Base-by-base conservation (phyloP, 805 yeast genomes). In the Priceomyces fermenticarens region DNA sequence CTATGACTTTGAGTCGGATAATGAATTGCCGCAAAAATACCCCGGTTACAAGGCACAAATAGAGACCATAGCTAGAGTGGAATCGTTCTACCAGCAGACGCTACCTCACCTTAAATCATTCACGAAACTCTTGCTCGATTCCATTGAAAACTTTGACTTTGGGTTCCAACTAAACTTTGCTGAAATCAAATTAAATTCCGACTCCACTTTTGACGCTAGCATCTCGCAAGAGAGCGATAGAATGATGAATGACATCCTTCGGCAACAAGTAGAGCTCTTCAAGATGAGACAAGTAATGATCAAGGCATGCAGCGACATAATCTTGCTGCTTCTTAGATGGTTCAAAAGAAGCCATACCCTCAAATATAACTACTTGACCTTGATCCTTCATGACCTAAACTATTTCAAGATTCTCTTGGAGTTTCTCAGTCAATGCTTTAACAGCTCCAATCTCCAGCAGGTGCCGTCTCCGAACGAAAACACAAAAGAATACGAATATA, bases 271-370 rank as follows among this genome's bases (percentile, higher is more conserved):
- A 14, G 89, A 83, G 48, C 65, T 80, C 2, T 45, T 70, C 4
- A 72, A 83, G 46, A 66, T 77, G n/a, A 83, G 82, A 47, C 91
- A 85, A 50, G 62, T 78, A 3, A 66, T 82, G 1, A 53, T 83
- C 38, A 84, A 81, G 48, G 76, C 83, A 3, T 65, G 83, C 2
- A 67, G 83, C 0, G 76, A 77, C 1, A 72, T 80, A 1, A 41
- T 88, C 1, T 50, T 65, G 9, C 51, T 78, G 14, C 55, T 93
- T 14, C 56, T 83, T 27, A 76, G 75, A 51, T 90, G 97, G 97
- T 83, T 87, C 57, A 86, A 85, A 55, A 58, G 74, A 8, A 83
- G 80, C 34, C 97, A 93, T 57, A 66, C 88, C 2, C 58, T 90
- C 47, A 90, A 91, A 58, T 82, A 75, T 57, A 95, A 88, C 57